Percentiles rank a stretch among this genome's conserved stretches.
These are phyloP conservation scores for Agapanthus africanus DNA, from an alignment of 106 monocot genomes.

Conservation along the genomic window DNA sequence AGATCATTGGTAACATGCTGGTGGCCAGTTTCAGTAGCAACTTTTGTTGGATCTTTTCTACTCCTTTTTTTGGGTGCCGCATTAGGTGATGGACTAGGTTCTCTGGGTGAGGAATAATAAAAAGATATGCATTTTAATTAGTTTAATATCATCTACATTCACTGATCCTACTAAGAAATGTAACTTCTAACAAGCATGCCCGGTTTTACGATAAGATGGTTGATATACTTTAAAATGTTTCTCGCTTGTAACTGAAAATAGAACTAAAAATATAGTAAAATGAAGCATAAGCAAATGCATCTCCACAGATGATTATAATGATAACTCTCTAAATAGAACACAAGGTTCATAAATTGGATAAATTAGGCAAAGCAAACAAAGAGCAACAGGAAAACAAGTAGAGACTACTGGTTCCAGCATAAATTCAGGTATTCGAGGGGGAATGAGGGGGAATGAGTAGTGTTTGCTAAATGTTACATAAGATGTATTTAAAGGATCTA, in stretches of 20 bases:
- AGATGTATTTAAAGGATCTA: not conserved
- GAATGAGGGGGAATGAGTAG: too few relatives aligned
- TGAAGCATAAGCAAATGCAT: not conserved
- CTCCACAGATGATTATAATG: not conserved
- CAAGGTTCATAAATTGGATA: too few relatives aligned
- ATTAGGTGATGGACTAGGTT: slow-evolving; percentile 50
- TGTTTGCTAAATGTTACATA: not conserved
- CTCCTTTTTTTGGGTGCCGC: slow-evolving; percentile 64
- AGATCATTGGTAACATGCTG: slow-evolving; percentile 22
- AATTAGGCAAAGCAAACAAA: too few relatives aligned
- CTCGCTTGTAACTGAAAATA: not conserved
- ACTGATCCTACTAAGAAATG: not conserved
- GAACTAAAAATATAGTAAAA: not conserved
- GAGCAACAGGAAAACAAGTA: not conserved
- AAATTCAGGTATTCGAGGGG: too few relatives aligned
- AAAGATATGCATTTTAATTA: slow-evolving; percentile 7
- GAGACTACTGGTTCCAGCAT: not conserved
- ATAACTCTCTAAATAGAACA: too few relatives aligned
- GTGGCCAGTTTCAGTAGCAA: slow-evolving; percentile 17
- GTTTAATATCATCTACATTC: not conserved
- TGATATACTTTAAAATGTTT: not conserved
- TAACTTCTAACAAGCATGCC: too few relatives aligned
- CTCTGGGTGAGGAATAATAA: slow-evolving; percentile 31
- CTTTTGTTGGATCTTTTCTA: slow-evolving; percentile 63
- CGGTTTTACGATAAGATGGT: too few relatives aligned